Conservation (phyloP, 2,329 filamentous ascomycete species). For the Coniochaeta hoffmannii region DNA sequence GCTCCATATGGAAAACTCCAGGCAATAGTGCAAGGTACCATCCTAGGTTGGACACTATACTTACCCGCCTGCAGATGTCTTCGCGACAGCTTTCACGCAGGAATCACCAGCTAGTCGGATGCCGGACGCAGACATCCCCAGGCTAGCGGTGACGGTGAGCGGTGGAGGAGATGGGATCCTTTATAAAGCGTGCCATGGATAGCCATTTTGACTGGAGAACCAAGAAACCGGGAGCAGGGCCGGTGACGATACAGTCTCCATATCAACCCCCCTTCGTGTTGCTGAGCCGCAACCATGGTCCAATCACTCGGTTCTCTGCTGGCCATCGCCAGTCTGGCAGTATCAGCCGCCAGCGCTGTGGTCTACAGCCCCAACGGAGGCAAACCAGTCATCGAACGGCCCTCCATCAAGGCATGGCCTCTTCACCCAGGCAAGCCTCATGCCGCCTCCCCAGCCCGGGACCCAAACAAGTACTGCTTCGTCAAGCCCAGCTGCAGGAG, state of each 20-base stretch:
- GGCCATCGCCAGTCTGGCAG: background rate
- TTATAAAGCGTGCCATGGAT: background rate
- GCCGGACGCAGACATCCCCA: background rate
- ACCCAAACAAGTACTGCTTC: slow-evolving; percentile 16
- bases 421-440: slow-evolving; percentile 11
- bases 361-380: background rate
- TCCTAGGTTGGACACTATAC: background rate
- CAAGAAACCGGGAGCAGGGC: background rate
- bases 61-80: background rate
- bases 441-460: slow-evolving; percentile 12
- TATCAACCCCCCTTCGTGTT: background rate
- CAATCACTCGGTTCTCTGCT: background rate
- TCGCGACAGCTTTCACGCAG: background rate
- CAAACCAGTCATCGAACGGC: slow-evolving; percentile 1
- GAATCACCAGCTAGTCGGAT: background rate
- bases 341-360: background rate
- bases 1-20: background rate
- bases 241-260: background rate
- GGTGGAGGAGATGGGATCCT: background rate
- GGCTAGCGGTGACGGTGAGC: background rate
- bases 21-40: background rate
- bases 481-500: slow-evolving; percentile 15
- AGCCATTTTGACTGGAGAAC: background rate
- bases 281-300: background rate
- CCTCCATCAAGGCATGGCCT: slow-evolving; percentile 10